Evolutionary conservation across 1,284 basidiomycete genomes (phyloP).

Genomic region (Nidula niveotomentosa): DNA sequence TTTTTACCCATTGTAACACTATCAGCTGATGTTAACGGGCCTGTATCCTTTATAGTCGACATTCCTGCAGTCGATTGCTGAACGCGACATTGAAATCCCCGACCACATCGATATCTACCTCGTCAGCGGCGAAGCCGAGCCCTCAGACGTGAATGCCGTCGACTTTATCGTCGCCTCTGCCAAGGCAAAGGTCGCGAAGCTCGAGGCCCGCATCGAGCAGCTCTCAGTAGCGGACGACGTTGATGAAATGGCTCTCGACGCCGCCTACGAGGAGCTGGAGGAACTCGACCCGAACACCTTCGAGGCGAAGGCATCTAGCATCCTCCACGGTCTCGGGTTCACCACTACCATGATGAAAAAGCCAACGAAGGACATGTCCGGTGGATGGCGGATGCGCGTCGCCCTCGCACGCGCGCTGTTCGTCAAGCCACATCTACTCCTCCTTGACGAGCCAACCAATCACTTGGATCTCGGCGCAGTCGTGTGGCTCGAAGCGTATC

Average conservation of each 20-base stretch:
- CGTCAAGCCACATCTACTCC: slow-evolving; percentile 92
- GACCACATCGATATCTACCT: slow-evolving; percentile 98
- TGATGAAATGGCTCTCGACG: slow-evolving; percentile 84
- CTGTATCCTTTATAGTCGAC: slow-evolving; percentile 44
- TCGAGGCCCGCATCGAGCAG: slow-evolving; percentile 95
- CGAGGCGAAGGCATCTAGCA: slow-evolving; percentile 94
- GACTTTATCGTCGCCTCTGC: slow-evolving; percentile 97
- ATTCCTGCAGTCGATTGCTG: slow-evolving; percentile 77
- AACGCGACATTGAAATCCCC: slow-evolving; percentile 94
- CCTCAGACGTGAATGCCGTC: slow-evolving; percentile 93
- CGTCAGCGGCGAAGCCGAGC: slow-evolving; percentile 94
- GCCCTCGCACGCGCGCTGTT: slow-evolving; percentile 96
- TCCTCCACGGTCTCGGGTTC: slow-evolving; percentile 97
- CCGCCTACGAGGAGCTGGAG: slow-evolving; percentile 95
- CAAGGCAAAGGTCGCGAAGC: slow-evolving; percentile 91
- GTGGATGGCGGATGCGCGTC: slow-evolving; percentile 99
- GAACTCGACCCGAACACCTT: slow-evolving; percentile 96
- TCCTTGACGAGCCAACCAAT: slow-evolving; percentile 90
- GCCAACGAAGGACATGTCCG: slow-evolving; percentile 97
- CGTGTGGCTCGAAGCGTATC: slow-evolving; percentile 98
- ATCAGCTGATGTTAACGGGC: slow-evolving; percentile 5
- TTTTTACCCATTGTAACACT: slow-evolving; percentile 2
- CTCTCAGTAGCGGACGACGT: slow-evolving; percentile 88
- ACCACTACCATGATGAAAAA: slow-evolving; percentile 91
- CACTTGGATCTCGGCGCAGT: slow-evolving; percentile 97